Conservation (phyloP, 1,284 basidiomycete species). For the Moniliella sp. region DNA sequence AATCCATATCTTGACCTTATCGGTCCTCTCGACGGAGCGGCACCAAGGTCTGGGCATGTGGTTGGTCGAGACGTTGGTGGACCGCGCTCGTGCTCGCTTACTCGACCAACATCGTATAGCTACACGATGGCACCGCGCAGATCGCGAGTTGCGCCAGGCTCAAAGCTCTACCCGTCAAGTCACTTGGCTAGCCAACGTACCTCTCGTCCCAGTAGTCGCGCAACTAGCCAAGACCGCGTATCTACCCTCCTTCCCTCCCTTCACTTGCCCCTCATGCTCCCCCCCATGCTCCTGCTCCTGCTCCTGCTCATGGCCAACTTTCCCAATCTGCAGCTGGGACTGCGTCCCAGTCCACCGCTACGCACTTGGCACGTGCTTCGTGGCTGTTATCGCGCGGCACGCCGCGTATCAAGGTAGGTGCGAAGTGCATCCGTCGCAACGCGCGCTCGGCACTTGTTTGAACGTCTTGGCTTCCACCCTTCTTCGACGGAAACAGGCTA, state of each 20-base stretch:
- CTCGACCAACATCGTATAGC: not conserved
- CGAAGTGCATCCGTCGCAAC: constrained; percentile 17
- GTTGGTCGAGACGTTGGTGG: constrained; percentile 10
- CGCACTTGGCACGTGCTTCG: too few species aligned
- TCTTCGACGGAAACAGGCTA: constrained; percentile 5
- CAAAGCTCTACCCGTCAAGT: too few species aligned
- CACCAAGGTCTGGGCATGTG: constrained; percentile 16
- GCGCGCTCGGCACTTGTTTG: constrained; percentile 11
- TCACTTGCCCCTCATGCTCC: too few species aligned
- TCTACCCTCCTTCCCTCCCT: too few species aligned
- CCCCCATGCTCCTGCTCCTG: not conserved
- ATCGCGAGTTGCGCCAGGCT: too few species aligned
- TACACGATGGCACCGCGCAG: not conserved
- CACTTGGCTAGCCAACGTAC: too few species aligned
- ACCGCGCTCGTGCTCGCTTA: constrained; percentile 6
- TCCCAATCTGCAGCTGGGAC: too few species aligned
- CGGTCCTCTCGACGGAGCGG: constrained; percentile 12
- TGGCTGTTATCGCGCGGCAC: too few species aligned
- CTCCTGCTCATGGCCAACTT: too few species aligned
- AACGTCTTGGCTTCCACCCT: constrained; percentile 7
- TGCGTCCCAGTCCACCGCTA: too few species aligned
- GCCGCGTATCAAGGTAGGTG: constrained; percentile 3
- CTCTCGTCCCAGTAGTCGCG: not conserved
- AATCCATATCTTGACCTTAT: constrained; percentile 16
- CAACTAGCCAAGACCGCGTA: not conserved